phyloP scores from a whole-genome alignment of 768 basidiomycete species.

The Leccinellum rugosiceps region DNA sequence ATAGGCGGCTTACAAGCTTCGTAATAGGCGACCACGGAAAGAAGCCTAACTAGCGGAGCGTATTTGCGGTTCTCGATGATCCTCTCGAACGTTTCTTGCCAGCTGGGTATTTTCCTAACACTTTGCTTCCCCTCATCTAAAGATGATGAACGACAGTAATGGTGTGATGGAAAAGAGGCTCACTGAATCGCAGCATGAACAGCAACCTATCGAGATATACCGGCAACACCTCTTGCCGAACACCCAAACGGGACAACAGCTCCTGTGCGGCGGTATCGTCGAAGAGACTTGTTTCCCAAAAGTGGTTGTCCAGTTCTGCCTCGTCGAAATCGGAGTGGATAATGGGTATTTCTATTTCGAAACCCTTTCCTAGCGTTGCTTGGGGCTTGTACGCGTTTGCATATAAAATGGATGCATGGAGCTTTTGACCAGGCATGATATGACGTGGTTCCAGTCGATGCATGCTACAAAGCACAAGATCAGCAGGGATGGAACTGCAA shows the following conservation, averaged over 20 bases:
- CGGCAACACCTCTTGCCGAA: not conserved
- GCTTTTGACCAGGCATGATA: not conserved
- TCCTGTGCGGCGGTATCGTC: not conserved
- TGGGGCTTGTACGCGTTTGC: not conserved
- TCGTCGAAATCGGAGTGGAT: not conserved
- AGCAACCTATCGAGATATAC: not conserved
- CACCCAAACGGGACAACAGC: not conserved
- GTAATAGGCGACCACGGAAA: not conserved
- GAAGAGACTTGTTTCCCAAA: not conserved
- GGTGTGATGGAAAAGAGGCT: not conserved
- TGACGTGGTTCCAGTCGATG: not conserved
- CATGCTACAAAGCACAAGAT: not conserved
- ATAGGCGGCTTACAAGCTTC: not conserved
- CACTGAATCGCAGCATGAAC: not conserved
- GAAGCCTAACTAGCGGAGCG: not conserved
- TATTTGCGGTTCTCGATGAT: not conserved
- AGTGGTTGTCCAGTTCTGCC: not conserved
- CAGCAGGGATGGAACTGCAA: not conserved
- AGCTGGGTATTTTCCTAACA: not conserved
- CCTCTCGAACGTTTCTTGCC: not conserved
- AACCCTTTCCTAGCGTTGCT: not conserved
- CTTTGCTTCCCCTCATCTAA: not conserved
- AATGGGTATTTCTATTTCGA: not conserved
- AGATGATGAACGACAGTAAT: not conserved
- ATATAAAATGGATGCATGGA: not conserved